Evolutionary conservation across 768 basidiomycete genomes (phyloP).

Genomic region (Lentinus brumalis): DNA sequence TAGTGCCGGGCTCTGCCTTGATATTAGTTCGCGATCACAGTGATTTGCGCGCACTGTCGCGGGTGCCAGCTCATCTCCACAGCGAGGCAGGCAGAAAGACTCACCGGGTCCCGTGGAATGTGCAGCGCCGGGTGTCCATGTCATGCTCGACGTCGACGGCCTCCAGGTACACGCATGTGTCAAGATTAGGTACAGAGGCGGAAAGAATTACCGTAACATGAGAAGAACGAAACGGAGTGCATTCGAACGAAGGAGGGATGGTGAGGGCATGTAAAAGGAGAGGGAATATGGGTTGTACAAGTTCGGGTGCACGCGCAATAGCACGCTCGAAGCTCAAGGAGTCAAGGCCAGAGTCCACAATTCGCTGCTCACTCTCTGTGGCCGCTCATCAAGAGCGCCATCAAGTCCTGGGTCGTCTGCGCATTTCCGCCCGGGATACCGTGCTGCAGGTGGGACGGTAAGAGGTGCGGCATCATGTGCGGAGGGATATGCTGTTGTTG

Average conservation of each 20-base stretch:
- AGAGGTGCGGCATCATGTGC: conserved; percentile 52
- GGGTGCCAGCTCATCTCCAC: too few species aligned
- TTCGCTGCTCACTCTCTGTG: conserved; percentile 59
- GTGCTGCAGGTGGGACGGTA: conserved; percentile 65
- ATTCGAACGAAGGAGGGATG: background rate
- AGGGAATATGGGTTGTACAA: conserved; percentile 6
- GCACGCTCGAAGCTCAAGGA: background rate
- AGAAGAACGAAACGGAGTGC: background rate
- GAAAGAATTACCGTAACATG: conserved; percentile 4
- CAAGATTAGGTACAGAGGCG: conserved; percentile 19
- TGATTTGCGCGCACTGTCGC: background rate
- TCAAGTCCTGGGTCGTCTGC: conserved; percentile 72
- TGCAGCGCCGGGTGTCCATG: background rate
- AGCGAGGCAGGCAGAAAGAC: background rate
- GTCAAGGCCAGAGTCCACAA: background rate
- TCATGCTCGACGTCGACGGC: background rate
- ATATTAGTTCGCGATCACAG: background rate
- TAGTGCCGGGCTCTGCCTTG: background rate
- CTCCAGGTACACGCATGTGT: conserved; percentile 7
- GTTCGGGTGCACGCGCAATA: background rate
- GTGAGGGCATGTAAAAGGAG: conserved; percentile 2
- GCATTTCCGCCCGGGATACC: conserved; percentile 48
- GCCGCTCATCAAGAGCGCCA: conserved; percentile 83
- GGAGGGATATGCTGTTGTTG: conserved; percentile 62
- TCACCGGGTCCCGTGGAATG: background rate